Base-by-base conservation (phyloP, 106 monocot species). In the Vanilla planifolia region DNA sequence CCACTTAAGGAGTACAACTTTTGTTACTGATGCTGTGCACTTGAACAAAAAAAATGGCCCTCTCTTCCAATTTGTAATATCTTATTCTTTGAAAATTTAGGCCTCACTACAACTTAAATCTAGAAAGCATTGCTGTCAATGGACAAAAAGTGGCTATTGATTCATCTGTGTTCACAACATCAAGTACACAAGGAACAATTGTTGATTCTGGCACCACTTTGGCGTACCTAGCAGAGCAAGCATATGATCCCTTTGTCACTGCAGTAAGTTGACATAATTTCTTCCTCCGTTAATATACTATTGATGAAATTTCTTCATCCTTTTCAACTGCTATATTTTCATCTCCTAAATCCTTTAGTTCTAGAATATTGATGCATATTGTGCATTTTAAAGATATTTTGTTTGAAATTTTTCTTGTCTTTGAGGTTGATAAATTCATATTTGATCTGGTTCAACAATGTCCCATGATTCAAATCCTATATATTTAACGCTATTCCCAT, bases 161-260 rank as follows among this genome's bases (percentile, higher is more conserved):
- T 70, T 62, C 91, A 43, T 87, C 96, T 43, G 65, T 79, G 15
- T 91, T 98, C 73, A n/a, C 79, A 56, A 88, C 96, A 41, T 84
- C 96, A 75, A 72, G 36, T 44, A 84, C 73, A 43, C 87, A 80
- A 77, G 96, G 96, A 73, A 98, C 96, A 14, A 90, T 96, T 60
- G 52, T 96, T 67, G 96, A 96, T 75, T 96, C 96, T 48, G 96
- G 96, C 37, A 98, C 96, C n/a, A 98, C 96, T 50, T 71, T 98
- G 59, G 79, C 96, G 52, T 98, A 98, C 56, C 79, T 98, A 24
- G 84, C 80, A 37, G 87, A 87, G 61, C 57, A 77, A 71, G 87
- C 84, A 59, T 98, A 82, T 73, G 91, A 88, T 91, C 78, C 96
- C 60, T 98, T 98, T 68, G 70, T 98, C 24, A 81, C 74, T 73